Base-by-base conservation (phyloP, 2,329 filamentous ascomycete species). In the Xylariomycetidae sp. region DNA sequence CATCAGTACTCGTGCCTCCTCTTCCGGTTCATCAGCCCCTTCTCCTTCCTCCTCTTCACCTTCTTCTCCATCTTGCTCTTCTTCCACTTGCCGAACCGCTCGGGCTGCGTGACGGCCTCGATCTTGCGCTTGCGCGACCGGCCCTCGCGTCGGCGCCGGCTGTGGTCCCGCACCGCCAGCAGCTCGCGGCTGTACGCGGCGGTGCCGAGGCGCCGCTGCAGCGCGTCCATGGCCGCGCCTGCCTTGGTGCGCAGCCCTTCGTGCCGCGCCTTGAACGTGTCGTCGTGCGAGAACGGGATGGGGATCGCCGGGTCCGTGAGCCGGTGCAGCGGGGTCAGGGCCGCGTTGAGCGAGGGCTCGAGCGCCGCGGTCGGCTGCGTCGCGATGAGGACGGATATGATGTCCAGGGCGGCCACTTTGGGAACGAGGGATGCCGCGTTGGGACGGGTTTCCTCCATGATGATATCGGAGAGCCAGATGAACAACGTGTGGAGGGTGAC, bases 71-170 rank as follows among this genome's bases (percentile, higher is more conserved):
- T 74, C 68, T 83, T 88, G 67, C 82, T 85, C 57, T 76, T 80
- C 78, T 96, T 96, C 49, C 84, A 80, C 53, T 74, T 70, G 17
- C 81, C 86, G 49, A 80, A 80, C 55, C 72, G 82, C 63, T 92
- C 90, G 2, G 92, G 92, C 53, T 84, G 77, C 31, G 75, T 75
- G 16, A 98, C 80, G 9, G 86, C 86, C 56, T 94, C 89, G 44
- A 97, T 86, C 62, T 87, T 86, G 51, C 92, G 77, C 75, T 98
- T 98, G 44, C 73, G 77, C 34, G 83, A 78, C 44, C 94, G 70
- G 51, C 80, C 77, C 55, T 87, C 78, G 46, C 92, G 72, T 51
- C 82, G 78, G 44, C 74, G 72, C 52, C 75, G 77, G n/a, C 92
- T 80, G 12, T 72, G 74, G 33, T 84, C 80, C 40, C 87, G 78